Evolutionary conservation across 2,329 filamentous ascomycete species (phyloP), one percentile per base, ranked within the genome.

Genomic region (Penicillium psychrosexuale): DNA sequence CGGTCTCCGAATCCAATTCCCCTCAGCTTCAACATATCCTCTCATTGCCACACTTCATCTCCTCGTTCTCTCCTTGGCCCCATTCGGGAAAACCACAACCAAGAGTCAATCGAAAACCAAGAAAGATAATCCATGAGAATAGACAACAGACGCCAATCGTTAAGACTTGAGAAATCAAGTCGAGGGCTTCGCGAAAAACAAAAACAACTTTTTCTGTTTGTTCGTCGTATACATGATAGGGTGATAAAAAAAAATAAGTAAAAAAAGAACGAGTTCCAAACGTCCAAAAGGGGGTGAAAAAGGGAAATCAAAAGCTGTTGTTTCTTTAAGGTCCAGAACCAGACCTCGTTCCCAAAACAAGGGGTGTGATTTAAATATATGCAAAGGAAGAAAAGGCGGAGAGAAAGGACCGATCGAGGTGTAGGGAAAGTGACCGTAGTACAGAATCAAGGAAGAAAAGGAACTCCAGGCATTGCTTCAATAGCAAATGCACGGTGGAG

Each of bases 161-260:
- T 74, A 68, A 75, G 68, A 70, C 66, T 66, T 70, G 65, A 70
- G 61, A 61, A 61, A 65, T 66, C 66, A 68, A 70, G 65, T 63
- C 69, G 51, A 68, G 58, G 61, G 58, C 62, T 67, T 73, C 68
- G 68, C 75, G 68, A 51, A 55, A 51, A 54, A 49, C 50, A 56
- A 42, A 44, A 54, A 45, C 19, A 55, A 57, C 47, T 52, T 64
- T 62, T 65, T 58, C 66, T 68, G 72, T 67, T 73, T 71, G 66
- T 69, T 70, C 64, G 67, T 75, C 72, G 72, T 75, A 74, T 73
- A 74, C 70, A 75, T 73, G 66, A 70, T 60, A 49, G 47, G 47
- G 47, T 27, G 46, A 33, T 19, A 64, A 66, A 57, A 55, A 55
- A 61, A 58, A 64, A 61, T 64, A 57, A 45, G 43, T 22, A 58